Conservation (phyloP, 768 basidiomycete species). For the Hysterangium stoloniferum region DNA sequence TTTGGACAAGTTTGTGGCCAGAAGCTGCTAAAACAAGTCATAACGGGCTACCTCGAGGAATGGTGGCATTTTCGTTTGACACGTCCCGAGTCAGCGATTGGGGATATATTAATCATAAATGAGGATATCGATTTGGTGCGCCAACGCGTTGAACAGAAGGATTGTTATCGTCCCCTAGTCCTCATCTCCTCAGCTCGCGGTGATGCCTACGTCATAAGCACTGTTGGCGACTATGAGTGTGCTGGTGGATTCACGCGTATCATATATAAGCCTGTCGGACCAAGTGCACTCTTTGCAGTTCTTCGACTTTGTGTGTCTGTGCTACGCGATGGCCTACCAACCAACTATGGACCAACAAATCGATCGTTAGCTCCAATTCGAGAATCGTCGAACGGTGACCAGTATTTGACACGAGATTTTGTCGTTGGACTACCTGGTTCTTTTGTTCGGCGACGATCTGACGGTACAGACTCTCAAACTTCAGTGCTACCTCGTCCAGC, state of each 20-base stretch:
- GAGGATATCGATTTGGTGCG: conserved; percentile 59
- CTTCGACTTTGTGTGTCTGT: conserved; percentile 58
- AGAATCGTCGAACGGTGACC: not conserved
- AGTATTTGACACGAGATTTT: conserved; percentile 3
- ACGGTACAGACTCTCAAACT: conserved; percentile 21
- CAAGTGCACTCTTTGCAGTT: conserved; percentile 57
- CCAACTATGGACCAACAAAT: conserved; percentile 12
- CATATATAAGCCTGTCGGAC: conserved; percentile 85
- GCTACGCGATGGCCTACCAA: conserved; percentile 35
- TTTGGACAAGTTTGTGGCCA: conserved; percentile 61
- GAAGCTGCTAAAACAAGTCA: conserved; percentile 53
- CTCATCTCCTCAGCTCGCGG: conserved; percentile 67
- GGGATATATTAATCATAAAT: conserved; percentile 76
- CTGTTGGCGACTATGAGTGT: conserved; percentile 63
- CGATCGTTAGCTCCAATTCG: not conserved
- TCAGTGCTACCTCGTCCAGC: conserved; percentile 32
- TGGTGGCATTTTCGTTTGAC: conserved; percentile 69
- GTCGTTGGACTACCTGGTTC: conserved; percentile 3
- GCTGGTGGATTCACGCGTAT: conserved; percentile 86
- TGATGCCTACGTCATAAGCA: conserved; percentile 50
- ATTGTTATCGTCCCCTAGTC: conserved; percentile 60
- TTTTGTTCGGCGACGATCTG: conserved; percentile 39
- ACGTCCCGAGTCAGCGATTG: conserved; percentile 33
- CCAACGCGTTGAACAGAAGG: conserved; percentile 47
- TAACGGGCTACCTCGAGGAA: conserved; percentile 55